Evolutionary conservation across 2,329 filamentous ascomycete species (phyloP).

Genomic region (Colletotrichum viniferum): DNA sequence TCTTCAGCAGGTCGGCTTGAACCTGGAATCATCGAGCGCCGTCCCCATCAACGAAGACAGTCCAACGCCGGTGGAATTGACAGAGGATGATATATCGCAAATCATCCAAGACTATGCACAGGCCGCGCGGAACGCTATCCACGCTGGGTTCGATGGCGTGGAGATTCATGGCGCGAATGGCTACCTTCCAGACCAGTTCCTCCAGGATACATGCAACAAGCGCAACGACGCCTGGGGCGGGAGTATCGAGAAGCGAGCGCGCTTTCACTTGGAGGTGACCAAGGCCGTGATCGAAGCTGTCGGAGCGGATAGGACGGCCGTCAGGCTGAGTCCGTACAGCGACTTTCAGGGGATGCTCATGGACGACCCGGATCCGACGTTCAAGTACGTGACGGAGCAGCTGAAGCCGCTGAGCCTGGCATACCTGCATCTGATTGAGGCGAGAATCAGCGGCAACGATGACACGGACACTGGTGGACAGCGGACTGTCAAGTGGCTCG

Average conservation of each 20-base stretch:
- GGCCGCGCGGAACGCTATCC: slow-evolving; percentile 59
- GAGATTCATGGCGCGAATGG: slow-evolving; percentile 63
- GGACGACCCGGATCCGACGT: slow-evolving; percentile 62
- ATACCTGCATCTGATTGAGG: slow-evolving; percentile 64
- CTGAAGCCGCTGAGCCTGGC: slow-evolving; percentile 57
- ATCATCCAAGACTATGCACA: slow-evolving; percentile 66
- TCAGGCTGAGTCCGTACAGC: slow-evolving; percentile 63
- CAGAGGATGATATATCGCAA: slow-evolving; percentile 66
- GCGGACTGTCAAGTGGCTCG: slow-evolving; percentile 25
- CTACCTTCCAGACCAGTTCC: slow-evolving; percentile 70
- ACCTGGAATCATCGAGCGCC: slow-evolving; percentile 48
- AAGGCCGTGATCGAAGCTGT: slow-evolving; percentile 43
- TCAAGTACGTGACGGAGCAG: slow-evolving; percentile 56
- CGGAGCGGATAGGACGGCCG: slow-evolving; percentile 54
- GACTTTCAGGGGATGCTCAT: slow-evolving; percentile 65
- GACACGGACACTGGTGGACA: slow-evolving; percentile 36
- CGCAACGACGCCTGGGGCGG: slow-evolving; percentile 61
- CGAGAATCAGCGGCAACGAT: slow-evolving; percentile 47
- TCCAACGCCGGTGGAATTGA: slow-evolving; percentile 66
- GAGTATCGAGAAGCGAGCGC: slow-evolving; percentile 55
- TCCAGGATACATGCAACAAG: slow-evolving; percentile 53
- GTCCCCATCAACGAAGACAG: slow-evolving; percentile 51
- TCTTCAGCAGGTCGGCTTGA: slow-evolving; percentile 47
- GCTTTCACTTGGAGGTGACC: slow-evolving; percentile 54
- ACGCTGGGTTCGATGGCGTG: slow-evolving; percentile 73